Conservation (phyloP, 108 stramenopile species). For the Asterionellopsis glacialis region DNA sequence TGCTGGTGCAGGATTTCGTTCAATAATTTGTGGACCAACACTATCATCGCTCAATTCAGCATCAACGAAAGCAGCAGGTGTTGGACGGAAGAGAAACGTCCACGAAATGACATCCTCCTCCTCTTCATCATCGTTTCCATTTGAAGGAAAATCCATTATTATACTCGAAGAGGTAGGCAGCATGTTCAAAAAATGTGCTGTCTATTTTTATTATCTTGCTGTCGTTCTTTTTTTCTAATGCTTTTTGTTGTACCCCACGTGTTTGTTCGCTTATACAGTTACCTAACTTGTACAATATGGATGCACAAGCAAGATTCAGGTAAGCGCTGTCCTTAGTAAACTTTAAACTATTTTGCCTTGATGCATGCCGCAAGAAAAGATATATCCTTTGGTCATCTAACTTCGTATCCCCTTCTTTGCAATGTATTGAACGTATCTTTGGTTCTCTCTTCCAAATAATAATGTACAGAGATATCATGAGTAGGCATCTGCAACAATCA, state of each 20-base stretch:
- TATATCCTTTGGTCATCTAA: not conserved
- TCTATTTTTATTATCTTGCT: too few relatives aligned
- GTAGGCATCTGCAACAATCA: constrained; percentile 45
- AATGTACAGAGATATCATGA: constrained; percentile 52
- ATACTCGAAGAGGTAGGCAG: not conserved
- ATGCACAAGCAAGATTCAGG: too few relatives aligned
- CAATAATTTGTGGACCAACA: constrained; percentile 23
- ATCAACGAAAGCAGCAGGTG: not conserved
- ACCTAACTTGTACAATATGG: too few relatives aligned
- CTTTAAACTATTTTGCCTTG: too few relatives aligned
- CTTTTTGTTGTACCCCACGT: too few relatives aligned
- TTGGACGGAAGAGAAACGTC: not conserved
- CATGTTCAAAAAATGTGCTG: not conserved
- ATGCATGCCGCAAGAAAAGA: too few relatives aligned
- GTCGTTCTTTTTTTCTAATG: too few relatives aligned
- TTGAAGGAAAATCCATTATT: constrained; percentile 14
- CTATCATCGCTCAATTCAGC: not conserved
- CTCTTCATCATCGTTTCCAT: too few relatives aligned
- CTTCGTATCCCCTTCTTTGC: not conserved
- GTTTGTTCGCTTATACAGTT: too few relatives aligned
- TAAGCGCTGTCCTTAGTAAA: too few relatives aligned
- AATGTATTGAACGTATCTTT: too few relatives aligned
- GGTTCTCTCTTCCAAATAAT: too few relatives aligned
- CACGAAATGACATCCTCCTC: not conserved
- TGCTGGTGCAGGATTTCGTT: constrained; percentile 48